A percentile compares a stretch with the other conserved stretches of the same genome.
Conservation (phyloP, 2,329 filamentous ascomycete genomes). For the Pyrenochaeta sp. region DNA sequence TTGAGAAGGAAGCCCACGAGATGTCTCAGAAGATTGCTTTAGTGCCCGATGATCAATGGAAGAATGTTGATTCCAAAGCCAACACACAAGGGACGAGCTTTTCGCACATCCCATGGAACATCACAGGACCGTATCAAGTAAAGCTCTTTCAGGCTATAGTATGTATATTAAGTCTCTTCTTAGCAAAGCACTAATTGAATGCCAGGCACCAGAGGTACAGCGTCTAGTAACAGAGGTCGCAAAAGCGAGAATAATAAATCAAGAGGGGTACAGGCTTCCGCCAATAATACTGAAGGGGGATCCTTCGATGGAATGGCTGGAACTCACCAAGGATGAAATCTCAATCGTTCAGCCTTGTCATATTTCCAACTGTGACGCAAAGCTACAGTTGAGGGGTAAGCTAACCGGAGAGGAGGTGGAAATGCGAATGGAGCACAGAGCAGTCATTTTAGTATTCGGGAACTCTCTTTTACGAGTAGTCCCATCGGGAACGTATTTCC, state of each 20-base stretch:
- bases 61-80: slow-evolving; percentile 2
- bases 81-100: not conserved
- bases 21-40: slow-evolving; percentile 5
- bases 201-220: slow-evolving; percentile 2
- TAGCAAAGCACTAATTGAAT: not conserved
- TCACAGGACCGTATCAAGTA: no score
- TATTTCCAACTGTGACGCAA: not conserved
- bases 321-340: slow-evolving; percentile 3
- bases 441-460: slow-evolving; percentile 2
- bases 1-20: slow-evolving; percentile 3
- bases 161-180: slow-evolving; percentile 1
- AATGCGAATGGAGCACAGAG: slow-evolving; percentile 2
- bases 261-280: slow-evolving; percentile 4
- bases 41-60: slow-evolving; percentile 3
- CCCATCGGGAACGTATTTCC: no score
- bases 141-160: slow-evolving; percentile 4
- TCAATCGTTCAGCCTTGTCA: slow-evolving; percentile 2
- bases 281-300: not conserved
- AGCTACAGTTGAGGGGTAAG: slow-evolving; percentile 5
- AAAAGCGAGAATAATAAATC: slow-evolving; percentile 5
- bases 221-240: slow-evolving; percentile 1
- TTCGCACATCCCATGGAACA: slow-evolving; percentile 5
- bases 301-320: slow-evolving; percentile 2
- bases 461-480: no score
- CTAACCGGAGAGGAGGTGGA: not conserved